Percentiles rank a stretch among this genome's conserved stretches.
phyloP scores from a whole-genome alignment of 257 asterid genomes.

The Fraxinus cuspidata region DNA sequence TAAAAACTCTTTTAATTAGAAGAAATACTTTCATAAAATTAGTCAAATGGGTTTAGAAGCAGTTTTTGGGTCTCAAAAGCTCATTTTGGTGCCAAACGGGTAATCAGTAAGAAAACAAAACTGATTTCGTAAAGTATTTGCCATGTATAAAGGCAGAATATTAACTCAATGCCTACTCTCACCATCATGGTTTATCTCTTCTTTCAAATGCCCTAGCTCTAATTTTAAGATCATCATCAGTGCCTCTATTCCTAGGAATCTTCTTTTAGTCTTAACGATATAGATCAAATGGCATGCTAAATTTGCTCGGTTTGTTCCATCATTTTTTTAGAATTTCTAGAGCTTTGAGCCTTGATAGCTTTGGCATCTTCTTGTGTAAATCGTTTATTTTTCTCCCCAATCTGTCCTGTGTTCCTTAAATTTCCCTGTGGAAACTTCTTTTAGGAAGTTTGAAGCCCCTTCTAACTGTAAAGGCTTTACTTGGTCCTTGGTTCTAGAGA shows the following conservation, averaged over 20 bases:
- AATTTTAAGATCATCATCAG: background rate
- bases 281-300: background rate
- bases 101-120: background rate
- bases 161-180: background rate
- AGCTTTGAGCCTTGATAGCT: background rate
- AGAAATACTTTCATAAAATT: no score
- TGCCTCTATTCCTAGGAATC: background rate
- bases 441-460: background rate
- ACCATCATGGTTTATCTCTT: background rate
- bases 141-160: background rate
- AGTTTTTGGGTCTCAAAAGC: no score
- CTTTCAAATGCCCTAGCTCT: background rate
- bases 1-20: no score
- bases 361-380: background rate
- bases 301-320: background rate
- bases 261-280: background rate
- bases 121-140: background rate
- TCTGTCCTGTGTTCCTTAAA: background rate
- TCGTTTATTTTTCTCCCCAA: background rate
- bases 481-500: background rate
- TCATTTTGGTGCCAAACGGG: no score
- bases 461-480: background rate
- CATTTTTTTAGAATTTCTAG: conserved; percentile 1
- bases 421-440: background rate
- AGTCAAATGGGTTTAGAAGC: no score